A percentile compares a stretch with the other conserved stretches of the same genome.
phyloP scores from a whole-genome alignment of 2,329 filamentous ascomycete species.

The Sarocladium brachiariae region DNA sequence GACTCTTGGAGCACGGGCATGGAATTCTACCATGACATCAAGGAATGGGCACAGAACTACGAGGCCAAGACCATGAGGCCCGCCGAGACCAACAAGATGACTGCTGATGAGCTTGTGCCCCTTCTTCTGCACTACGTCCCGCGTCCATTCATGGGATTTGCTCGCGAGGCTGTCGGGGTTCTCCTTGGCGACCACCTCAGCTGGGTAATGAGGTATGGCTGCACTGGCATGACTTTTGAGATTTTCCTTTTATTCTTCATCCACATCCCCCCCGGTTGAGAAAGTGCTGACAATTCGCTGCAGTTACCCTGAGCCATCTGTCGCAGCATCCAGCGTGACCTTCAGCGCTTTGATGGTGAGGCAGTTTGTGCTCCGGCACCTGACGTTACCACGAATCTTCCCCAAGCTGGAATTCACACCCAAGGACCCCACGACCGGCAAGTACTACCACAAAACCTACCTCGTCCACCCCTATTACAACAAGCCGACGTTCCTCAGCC shows the following conservation, averaged over 20 bases:
- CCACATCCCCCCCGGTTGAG: not conserved
- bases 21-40: slow-evolving; percentile 43
- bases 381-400: slow-evolving; percentile 51
- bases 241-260: too few species aligned
- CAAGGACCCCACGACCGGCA: slow-evolving; percentile 45
- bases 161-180: slow-evolving; percentile 43
- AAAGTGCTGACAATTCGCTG: slow-evolving; percentile 12
- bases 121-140: slow-evolving; percentile 54
- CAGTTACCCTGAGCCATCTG: slow-evolving; percentile 37
- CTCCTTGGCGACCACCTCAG: slow-evolving; percentile 60
- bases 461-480: slow-evolving; percentile 58
- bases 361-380: slow-evolving; percentile 47
- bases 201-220: slow-evolving; percentile 55
- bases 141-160: slow-evolving; percentile 35
- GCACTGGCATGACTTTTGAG: too few species aligned
- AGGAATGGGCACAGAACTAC: slow-evolving; percentile 45
- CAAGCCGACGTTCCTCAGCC: slow-evolving; percentile 50
- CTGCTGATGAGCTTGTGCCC: slow-evolving; percentile 52
- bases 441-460: slow-evolving; percentile 43
- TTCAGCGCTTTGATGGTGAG: slow-evolving; percentile 43
- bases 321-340: slow-evolving; percentile 31
- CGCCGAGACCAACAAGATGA: slow-evolving; percentile 37
- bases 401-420: slow-evolving; percentile 33
- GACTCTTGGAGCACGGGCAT: slow-evolving; percentile 41
- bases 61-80: slow-evolving; percentile 54